Base-by-base conservation (phyloP, 306 rosid genomes). In the Cicer bijugum region DNA sequence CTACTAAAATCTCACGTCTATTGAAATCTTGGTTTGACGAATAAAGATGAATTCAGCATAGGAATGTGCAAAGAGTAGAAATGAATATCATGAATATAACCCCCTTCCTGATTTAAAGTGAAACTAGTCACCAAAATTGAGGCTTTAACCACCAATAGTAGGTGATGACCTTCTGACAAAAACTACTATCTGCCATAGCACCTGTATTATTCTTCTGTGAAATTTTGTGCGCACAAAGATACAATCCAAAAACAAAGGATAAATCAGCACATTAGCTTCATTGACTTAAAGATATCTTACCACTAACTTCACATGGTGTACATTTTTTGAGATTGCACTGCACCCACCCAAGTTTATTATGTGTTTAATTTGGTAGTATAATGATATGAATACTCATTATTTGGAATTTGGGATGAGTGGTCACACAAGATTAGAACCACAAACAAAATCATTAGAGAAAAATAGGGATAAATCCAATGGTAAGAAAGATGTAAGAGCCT, bases 1-100 rank as follows among this genome's bases (percentile, higher is more conserved):
- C 59, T 16, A 56, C 16, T 28, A 42, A 68, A 39, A 28, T 35
- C 64, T 16, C 10, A 17, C 46, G 63, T 17, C 16, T 46, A 68
- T 45, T 71, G 28, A 46, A 38, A 23, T 35, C 28, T 12, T 40
- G 67, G 71, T 50, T 20, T 11, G 37, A 17, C 48, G 6, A 73
- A 70, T 58, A 53, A 69, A 74, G 75, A 65, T 38, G n/a, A 52
- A 55, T 67, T 71, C 61, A 60, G 35, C 60, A n/a, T 23, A 66
- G 70, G 44, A 61, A 71, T 56, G 46, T 59, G 38, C 42, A 66
- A 16, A 20, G 48, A 63, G 15, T 58, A 35, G 2, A 42, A 16
- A 19, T 7, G 46, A 39, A 42, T 33, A 65, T 37, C 9, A 59
- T 16, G 17, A 70, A 67, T 50, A 71, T 39, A 75, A 71, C 63